phyloP scores from a whole-genome alignment of 768 basidiomycete species.

The Zangia roseola region DNA sequence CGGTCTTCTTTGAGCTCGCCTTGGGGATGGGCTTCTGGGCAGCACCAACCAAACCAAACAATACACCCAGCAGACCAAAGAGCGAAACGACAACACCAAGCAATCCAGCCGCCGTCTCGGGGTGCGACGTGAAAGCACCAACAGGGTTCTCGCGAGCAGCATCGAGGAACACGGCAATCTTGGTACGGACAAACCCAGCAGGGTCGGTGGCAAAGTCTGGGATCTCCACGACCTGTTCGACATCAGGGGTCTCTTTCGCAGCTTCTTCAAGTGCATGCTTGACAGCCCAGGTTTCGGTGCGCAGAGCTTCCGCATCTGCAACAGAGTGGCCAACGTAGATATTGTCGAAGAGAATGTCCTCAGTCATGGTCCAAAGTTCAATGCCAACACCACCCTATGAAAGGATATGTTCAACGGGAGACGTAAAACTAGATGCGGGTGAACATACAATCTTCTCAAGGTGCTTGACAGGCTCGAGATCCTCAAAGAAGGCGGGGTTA shows the following conservation, averaged over 20 bases:
- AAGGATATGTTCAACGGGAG: background rate
- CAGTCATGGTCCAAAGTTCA: conserved; percentile 99
- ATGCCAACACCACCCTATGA: conserved; percentile 90
- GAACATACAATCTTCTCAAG: conserved; percentile 78
- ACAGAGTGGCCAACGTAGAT: conserved; percentile 91
- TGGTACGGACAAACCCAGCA: conserved; percentile 73
- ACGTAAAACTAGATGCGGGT: too few relatives aligned
- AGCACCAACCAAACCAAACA: conserved; percentile 77
- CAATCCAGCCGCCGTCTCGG: conserved; percentile 82
- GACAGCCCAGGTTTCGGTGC: conserved; percentile 85
- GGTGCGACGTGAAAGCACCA: conserved; percentile 81
- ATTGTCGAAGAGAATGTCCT: conserved; percentile 90
- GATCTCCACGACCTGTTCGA: conserved; percentile 43
- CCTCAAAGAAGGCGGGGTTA: conserved; percentile 92
- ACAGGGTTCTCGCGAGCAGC: conserved; percentile 73
- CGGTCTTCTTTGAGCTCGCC: conserved; percentile 74
- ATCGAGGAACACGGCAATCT: conserved; percentile 79
- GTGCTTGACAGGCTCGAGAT: conserved; percentile 74
- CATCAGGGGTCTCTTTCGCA: conserved; percentile 41
- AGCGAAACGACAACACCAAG: conserved; percentile 72
- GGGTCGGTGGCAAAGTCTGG: conserved; percentile 70
- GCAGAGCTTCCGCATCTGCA: conserved; percentile 80
- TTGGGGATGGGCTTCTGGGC: conserved; percentile 68
- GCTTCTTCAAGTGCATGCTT: conserved; percentile 83
- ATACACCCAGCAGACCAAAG: conserved; percentile 79